These are phyloP conservation scores for Heliamphora ciliata DNA, from an alignment of 179 eudicot genomes.

Conservation along the genomic window DNA sequence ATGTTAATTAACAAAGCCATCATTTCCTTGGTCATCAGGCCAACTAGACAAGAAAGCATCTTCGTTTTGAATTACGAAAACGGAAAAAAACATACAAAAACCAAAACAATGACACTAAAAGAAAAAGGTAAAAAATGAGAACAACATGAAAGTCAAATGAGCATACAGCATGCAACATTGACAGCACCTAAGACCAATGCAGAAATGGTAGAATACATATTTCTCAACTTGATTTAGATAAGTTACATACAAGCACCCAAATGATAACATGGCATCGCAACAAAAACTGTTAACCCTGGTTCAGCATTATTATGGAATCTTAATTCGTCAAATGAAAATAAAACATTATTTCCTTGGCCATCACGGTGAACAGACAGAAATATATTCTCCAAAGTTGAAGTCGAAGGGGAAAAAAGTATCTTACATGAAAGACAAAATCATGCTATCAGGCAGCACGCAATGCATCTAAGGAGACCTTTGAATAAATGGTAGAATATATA, in stretches of 20 bases:
- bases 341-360: background rate
- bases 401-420: no score
- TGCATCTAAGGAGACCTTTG: no score
- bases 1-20: background rate
- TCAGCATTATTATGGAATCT: background rate
- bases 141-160: background rate
- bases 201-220: background rate
- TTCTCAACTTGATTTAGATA: background rate
- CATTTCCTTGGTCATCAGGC: slow-evolving; percentile 2
- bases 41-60: background rate
- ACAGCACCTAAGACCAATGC: background rate
- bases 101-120: background rate
- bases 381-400: background rate
- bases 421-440: no score
- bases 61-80: background rate
- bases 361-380: background rate
- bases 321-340: background rate
- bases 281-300: background rate
- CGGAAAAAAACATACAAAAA: background rate
- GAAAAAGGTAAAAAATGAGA: background rate
- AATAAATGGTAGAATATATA: background rate
- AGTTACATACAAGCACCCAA: background rate
- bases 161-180: background rate
- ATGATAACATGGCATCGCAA: background rate
- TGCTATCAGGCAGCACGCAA: no score